A percentile compares a stretch with the other conserved stretches of the same genome.
Evolutionary conservation across 2,329 filamentous ascomycete species (phyloP).

Genomic region (Sordariomycetes sp.): DNA sequence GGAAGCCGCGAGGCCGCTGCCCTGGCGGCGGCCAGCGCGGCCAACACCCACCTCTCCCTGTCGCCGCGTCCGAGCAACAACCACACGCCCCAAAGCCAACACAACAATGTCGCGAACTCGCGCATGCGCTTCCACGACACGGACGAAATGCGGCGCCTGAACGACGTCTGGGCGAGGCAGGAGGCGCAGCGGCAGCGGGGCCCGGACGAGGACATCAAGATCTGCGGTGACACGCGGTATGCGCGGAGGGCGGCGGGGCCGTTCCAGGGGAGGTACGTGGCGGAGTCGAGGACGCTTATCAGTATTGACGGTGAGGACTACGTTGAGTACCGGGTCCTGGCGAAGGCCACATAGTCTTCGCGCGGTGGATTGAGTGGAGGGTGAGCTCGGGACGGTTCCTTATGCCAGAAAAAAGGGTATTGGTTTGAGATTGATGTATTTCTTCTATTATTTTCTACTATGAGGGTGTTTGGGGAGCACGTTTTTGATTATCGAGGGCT

Average conservation of each 20-base stretch:
- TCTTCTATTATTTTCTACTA: too few species aligned
- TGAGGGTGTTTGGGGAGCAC: too few species aligned
- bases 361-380: too few species aligned
- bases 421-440: too few species aligned
- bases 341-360: slow-evolving; percentile 30
- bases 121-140: slow-evolving; percentile 31
- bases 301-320: slow-evolving; percentile 58
- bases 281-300: slow-evolving; percentile 44
- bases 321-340: slow-evolving; percentile 55
- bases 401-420: too few species aligned
- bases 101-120: slow-evolving; percentile 13
- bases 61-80: slow-evolving; percentile 3
- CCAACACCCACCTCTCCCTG: slow-evolving; percentile 9
- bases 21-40: slow-evolving; percentile 8
- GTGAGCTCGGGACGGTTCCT: too few species aligned
- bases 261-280: slow-evolving; percentile 53
- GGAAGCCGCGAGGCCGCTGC: slow-evolving; percentile 9
- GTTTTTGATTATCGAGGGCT: too few species aligned
- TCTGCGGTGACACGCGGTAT: slow-evolving; percentile 50
- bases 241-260: slow-evolving; percentile 50
- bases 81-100: slow-evolving; percentile 8
- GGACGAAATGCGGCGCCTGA: slow-evolving; percentile 37
- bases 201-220: slow-evolving; percentile 39
- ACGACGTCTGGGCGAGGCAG: slow-evolving; percentile 44
- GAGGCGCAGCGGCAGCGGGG: slow-evolving; percentile 33